Base-by-base conservation (phyloP, 1,139 yeast genomes). In the Candida dubliniensis region DNA sequence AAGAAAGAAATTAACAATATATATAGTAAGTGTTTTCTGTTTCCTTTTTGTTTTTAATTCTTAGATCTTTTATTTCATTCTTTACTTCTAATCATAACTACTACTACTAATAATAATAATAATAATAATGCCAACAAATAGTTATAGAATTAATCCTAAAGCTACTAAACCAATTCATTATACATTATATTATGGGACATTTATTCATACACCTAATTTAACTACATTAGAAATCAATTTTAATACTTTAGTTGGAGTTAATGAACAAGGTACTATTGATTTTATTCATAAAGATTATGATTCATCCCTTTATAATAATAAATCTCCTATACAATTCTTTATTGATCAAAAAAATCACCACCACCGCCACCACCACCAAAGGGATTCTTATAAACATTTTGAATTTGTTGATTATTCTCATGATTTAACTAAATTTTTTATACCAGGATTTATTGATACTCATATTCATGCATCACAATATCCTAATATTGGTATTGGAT, bases 381-480 rank as follows among this genome's bases (percentile, higher is more conserved):
- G 33, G 31, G n/a, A 25, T 46, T 8, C 35, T 36, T 45, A 42
- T 33, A 41, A 42, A 8, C 45, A 54, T 40, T 57, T 67, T 47
- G 58, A 59, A 11, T 66, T 48, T 46, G 54, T 67, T 6, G 72
- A 69, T 48, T 54, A 57, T 35, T 59, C 66, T n/a, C 46, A 55
- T 8, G 60, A 63, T 32, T 38, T 38, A 14, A 50, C 65, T 41
- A 66, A 74, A 43, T 90, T 91, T 61, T 80, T 85, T 56, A 81
- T 88, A 57, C 99, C 99, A 0, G 99, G 99, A 1, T 90, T 93
- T 56, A 71, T 93, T 11, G 99, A 93, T 59, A 90, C 98, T 1
- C 99, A 93, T 60, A 89, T 90, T 48, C 99, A 93, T 62, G 97
- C 98, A 0, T 86, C 98, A 4, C 99, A 93, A 66, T 93, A 82